Evolutionary conservation across 148 eudicot species (phyloP).

Genomic region (Rhododendron molle): DNA sequence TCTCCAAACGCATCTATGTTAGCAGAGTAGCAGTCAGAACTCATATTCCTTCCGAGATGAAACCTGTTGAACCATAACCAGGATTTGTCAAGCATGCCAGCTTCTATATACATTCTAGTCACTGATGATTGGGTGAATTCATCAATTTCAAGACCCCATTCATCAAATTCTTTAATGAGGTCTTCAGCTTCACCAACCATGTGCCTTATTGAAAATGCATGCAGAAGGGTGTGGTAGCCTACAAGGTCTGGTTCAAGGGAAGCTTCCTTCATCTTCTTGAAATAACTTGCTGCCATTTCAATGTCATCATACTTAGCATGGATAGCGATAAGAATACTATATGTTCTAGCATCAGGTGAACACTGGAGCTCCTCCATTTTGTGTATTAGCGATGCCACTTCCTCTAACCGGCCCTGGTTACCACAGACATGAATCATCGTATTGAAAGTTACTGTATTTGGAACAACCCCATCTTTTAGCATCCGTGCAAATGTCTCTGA

Average conservation of each 20-base stretch:
- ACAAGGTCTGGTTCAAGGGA: constrained; percentile 71
- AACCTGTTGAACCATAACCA: constrained; percentile 84
- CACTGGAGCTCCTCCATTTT: constrained; percentile 71
- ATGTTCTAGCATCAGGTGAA: constrained; percentile 79
- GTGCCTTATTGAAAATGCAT: constrained; percentile 74
- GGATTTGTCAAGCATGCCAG: constrained; percentile 67
- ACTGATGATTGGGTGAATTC: constrained; percentile 83
- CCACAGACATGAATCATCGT: constrained; percentile 85
- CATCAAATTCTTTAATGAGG: constrained; percentile 72
- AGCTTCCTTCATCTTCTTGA: constrained; percentile 61
- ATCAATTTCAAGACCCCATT: constrained; percentile 61
- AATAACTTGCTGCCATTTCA: constrained; percentile 55
- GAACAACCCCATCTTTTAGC: constrained; percentile 59
- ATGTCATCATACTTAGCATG: constrained; percentile 69
- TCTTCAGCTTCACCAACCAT: constrained; percentile 81
- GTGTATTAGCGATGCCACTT: constrained; percentile 48
- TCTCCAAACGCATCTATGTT: constrained; percentile 92
- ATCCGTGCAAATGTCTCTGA: constrained; percentile 60
- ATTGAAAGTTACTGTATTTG: constrained; percentile 79
- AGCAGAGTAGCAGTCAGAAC: constrained; percentile 81
- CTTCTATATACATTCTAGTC: constrained; percentile 85
- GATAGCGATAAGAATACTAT: constrained; percentile 77
- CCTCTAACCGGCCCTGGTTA: constrained; percentile 55
- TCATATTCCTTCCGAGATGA: constrained; percentile 65
- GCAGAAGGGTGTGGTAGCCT: constrained; percentile 80